Evolutionary conservation across 306 rosid genomes (phyloP).

Genomic region (Vigna nakashimae): DNA sequence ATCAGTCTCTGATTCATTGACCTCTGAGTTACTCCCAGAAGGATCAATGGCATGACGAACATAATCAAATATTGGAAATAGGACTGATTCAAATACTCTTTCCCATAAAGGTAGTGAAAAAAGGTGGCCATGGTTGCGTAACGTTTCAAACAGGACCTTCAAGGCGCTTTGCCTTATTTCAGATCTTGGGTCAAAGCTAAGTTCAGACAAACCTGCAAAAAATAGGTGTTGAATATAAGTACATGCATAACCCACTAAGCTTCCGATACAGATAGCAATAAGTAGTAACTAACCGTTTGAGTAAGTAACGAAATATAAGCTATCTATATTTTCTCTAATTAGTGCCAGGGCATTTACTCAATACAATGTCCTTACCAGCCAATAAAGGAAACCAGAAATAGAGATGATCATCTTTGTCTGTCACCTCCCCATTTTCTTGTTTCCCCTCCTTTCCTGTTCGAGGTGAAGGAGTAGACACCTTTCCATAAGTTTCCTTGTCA

Average conservation of each 20-base stretch:
- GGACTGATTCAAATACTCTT: constrained; percentile 91
- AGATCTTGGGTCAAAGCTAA: constrained; percentile 98
- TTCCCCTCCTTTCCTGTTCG: constrained; percentile 77
- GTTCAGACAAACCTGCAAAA: constrained; percentile 95
- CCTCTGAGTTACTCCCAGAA: constrained; percentile 69
- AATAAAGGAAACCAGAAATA: constrained; percentile 99
- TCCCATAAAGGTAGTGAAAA: constrained; percentile 96
- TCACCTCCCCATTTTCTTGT: constrained; percentile 71
- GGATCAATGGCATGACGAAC: constrained; percentile 99
- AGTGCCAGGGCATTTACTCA: constrained; percentile 31
- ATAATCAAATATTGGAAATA: constrained; percentile 97
- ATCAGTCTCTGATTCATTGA: constrained; percentile 57
- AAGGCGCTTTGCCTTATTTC: constrained; percentile 98
- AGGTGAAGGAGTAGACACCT: constrained; percentile 67
- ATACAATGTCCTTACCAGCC: constrained; percentile 74
- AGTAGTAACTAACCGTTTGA: constrained; percentile 17
- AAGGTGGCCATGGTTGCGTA: constrained; percentile 98
- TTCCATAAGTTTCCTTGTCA: constrained; percentile 75
- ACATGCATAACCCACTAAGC: constrained; percentile 1
- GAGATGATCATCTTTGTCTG: constrained; percentile 87
- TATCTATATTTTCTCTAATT: constrained; percentile 9
- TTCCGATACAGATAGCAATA: constrained; percentile 19
- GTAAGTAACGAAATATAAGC: constrained; percentile 21
- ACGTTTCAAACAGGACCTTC: constrained; percentile 92
- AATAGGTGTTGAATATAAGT: constrained; percentile 35